A percentile compares a stretch with the other conserved stretches of the same genome.
These are phyloP conservation scores for Aspergillus costaricaensis DNA, from an alignment of 2,329 filamentous ascomycete genomes.

Conservation along the genomic window DNA sequence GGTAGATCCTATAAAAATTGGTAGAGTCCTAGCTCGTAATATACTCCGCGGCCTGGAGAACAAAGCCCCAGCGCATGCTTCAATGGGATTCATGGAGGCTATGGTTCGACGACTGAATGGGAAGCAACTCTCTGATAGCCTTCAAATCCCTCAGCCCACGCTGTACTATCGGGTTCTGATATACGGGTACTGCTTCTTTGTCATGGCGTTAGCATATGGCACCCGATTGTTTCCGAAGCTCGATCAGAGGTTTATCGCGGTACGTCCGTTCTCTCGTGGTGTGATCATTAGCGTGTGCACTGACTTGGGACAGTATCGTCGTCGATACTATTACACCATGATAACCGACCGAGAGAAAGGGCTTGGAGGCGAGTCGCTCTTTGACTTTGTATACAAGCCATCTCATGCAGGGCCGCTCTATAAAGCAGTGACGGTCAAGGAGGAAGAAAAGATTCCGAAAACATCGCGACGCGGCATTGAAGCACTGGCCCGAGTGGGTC, in stretches of 20 bases:
- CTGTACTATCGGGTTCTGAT: slow-evolving; percentile 63
- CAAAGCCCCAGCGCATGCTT: slow-evolving; percentile 66
- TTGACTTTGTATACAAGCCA: slow-evolving; percentile 67
- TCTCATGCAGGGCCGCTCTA: slow-evolving; percentile 12
- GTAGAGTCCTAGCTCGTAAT: slow-evolving; percentile 69
- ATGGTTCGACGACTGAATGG: slow-evolving; percentile 72
- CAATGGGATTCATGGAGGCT: slow-evolving; percentile 67
- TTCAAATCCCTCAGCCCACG: slow-evolving; percentile 60
- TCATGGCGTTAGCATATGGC: slow-evolving; percentile 52
- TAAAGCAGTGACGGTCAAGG: too few species aligned
- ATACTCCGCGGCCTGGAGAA: slow-evolving; percentile 69
- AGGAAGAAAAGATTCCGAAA: slow-evolving; percentile 10
- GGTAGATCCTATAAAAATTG: slow-evolving; percentile 64
- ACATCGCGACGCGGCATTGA: slow-evolving; percentile 30
- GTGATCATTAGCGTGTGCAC: background rate
- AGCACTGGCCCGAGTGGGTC: slow-evolving; percentile 27
- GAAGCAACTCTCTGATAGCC: slow-evolving; percentile 58
- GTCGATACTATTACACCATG: slow-evolving; percentile 58
- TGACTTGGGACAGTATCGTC: slow-evolving; percentile 37
- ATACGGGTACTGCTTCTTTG: slow-evolving; percentile 66
- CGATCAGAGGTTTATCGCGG: slow-evolving; percentile 56
- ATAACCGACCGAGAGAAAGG: slow-evolving; percentile 66
- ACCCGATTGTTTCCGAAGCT: slow-evolving; percentile 53
- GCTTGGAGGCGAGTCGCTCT: slow-evolving; percentile 63
- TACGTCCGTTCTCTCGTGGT: slow-evolving; percentile 24